Base-by-base conservation (phyloP, 441 rosid species). In the Pelargonium cotyledonis region DNA sequence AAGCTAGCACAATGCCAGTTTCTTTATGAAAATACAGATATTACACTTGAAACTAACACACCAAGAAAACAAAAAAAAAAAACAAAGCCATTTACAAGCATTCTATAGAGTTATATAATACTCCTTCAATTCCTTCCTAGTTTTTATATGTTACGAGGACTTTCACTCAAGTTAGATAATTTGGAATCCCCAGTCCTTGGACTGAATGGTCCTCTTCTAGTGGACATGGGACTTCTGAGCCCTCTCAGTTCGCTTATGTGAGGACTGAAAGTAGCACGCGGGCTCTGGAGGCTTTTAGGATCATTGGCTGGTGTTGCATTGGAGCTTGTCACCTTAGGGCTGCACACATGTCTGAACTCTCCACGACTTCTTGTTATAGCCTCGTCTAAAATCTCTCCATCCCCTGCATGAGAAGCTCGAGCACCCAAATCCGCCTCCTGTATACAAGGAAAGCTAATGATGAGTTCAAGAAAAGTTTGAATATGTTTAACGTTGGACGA, bases 341-440 rank as follows among this genome's bases (percentile, higher is more conserved):
- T 87, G 15, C 72, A 86, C 12, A 73, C 19, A 26, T 14, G 79
- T 41, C 92, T 87, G 67, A 87, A 69, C 83, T 89, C 95, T 19
- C 92, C 92, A 6, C 95, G 86, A 80, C 90, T 84, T 81, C 95
- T 77, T 64, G 90, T 89, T 55, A 89, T 79, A 23, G 86, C 73
- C 70, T 78, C 90, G 67, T 87, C 95, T 26, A 89, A 88, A 72
- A 89, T 77, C 82, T 89, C 95, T 40, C 83, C 82, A 7, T 72
- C 68, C 18, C 83, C 87, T 11, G 81, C 69, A 15, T 66, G 63
- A 7, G 63, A 11, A 66, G 63, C 63, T 58, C 63, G 21, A 3
- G 31, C 6, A 2, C 63, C 31, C 63, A 58, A 60, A 6, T 38
- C 55, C 16, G 35, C 63, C 63, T 58, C 63, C 63, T 58, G 35